Evolutionary conservation across 768 basidiomycete genomes (phyloP).

Genomic region (Lentinula aciculospora): DNA sequence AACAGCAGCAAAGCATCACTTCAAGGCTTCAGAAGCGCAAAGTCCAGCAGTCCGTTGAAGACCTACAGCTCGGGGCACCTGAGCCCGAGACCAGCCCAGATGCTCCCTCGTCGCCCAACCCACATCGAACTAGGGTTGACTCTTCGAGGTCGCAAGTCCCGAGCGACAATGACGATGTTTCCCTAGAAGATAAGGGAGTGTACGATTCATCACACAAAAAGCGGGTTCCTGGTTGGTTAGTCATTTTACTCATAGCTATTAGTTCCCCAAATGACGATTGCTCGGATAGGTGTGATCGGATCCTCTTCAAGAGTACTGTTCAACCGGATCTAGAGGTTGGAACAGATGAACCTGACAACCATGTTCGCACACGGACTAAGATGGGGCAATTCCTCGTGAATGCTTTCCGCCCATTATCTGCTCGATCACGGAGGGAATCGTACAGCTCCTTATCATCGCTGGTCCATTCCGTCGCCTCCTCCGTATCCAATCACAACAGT

Average conservation of each 20-base stretch:
- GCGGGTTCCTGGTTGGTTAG: constrained; percentile 81
- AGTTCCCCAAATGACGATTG: neutral
- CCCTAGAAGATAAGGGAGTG: constrained; percentile 51
- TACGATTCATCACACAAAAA: constrained; percentile 80
- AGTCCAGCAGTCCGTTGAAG: constrained; percentile 4
- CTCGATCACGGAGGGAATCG: constrained; percentile 31
- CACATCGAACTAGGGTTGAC: constrained; percentile 25
- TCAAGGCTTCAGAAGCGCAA: constrained; percentile 2
- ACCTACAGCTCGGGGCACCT: constrained; percentile 6
- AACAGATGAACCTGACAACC: constrained; percentile 26
- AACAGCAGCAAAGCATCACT: constrained; percentile 3
- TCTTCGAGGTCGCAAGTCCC: constrained; percentile 29
- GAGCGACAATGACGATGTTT: constrained; percentile 29
- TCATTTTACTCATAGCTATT: constrained; percentile 4
- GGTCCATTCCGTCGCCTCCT: constrained; percentile 15
- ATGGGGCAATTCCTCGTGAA: constrained; percentile 51
- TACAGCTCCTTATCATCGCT: constrained; percentile 23
- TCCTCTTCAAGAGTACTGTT: constrained; percentile 76
- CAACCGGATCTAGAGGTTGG: constrained; percentile 37
- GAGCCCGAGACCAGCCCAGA: constrained; percentile 6
- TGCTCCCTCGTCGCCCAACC: constrained; percentile 15
- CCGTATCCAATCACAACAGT: constrained; percentile 9
- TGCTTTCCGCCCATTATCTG: constrained; percentile 43
- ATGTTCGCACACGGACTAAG: constrained; percentile 33
- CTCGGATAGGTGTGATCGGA: constrained; percentile 68